phyloP scores from a whole-genome alignment of 257 asterid genomes.

The Solanum boliviense region DNA sequence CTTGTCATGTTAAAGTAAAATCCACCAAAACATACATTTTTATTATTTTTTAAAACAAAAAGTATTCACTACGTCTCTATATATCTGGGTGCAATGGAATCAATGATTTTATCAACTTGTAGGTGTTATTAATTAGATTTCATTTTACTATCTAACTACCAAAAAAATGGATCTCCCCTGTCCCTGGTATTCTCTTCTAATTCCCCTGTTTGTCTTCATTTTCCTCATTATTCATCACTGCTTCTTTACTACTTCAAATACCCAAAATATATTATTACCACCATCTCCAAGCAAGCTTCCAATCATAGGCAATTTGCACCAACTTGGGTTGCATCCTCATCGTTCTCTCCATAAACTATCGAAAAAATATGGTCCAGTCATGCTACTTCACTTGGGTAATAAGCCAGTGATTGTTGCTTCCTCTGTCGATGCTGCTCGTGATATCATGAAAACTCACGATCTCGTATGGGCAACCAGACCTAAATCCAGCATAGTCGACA shows the following conservation, averaged over 20 bases:
- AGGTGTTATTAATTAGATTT: too few species aligned
- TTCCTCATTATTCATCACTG: neutral
- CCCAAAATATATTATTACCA: neutral
- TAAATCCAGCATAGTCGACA: neutral
- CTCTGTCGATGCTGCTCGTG: constrained; percentile 26
- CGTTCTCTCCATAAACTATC: constrained; percentile 27
- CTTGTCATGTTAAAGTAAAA: too few species aligned
- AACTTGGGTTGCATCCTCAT: constrained; percentile 22
- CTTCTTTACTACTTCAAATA: neutral
- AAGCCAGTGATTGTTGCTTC: constrained; percentile 29
- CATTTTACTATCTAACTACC: neutral
- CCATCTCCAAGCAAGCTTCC: neutral
- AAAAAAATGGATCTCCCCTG: neutral
- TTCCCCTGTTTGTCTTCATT: neutral
- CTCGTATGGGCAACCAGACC: constrained; percentile 28
- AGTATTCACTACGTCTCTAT: too few species aligned
- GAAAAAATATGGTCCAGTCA: constrained; percentile 22
- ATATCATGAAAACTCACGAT: constrained; percentile 38
- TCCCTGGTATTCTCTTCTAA: neutral
- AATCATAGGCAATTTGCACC: constrained; percentile 3
- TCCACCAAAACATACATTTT: too few species aligned
- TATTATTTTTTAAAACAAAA: too few species aligned
- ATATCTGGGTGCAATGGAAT: too few species aligned
- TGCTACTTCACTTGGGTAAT: constrained; percentile 33
- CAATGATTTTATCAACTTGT: too few species aligned